phyloP scores from a whole-genome alignment of 306 rosid genomes.

The Glycine tomentella region DNA sequence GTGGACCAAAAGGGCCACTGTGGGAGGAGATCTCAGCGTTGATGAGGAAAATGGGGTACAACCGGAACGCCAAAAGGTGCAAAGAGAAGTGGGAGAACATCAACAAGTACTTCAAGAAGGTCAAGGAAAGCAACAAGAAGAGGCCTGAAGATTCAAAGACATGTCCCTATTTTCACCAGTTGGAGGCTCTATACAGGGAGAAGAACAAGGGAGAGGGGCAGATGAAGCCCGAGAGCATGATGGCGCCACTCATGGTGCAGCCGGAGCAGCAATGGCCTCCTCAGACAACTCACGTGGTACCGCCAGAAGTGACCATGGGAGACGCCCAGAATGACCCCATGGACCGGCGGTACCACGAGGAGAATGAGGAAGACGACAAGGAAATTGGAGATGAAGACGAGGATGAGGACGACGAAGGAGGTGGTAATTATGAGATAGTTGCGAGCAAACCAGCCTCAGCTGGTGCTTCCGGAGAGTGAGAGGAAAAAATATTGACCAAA shows the following conservation, averaged over 20 bases:
- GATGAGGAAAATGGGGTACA: constrained; percentile 80
- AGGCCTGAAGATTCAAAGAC: constrained; percentile 93
- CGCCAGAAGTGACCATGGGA: constrained; percentile 44
- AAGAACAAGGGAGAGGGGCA: constrained; percentile 52
- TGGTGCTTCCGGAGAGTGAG: constrained; percentile 5
- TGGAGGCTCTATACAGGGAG: constrained; percentile 77
- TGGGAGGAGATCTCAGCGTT: constrained; percentile 90
- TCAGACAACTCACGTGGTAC: background rate
- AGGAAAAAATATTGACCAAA: constrained; percentile 7
- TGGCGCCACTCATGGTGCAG: constrained; percentile 77
- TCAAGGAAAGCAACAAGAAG: constrained; percentile 86
- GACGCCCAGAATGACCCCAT: constrained; percentile 46
- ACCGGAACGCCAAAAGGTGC: constrained; percentile 80
- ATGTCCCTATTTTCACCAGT: constrained; percentile 79
- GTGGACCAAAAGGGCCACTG: constrained; percentile 82
- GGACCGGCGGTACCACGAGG: constrained; percentile 32
- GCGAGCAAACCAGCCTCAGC: constrained; percentile 59
- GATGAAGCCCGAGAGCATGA: constrained; percentile 48
- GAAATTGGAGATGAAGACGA: constrained; percentile 56
- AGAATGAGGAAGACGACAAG: constrained; percentile 40
- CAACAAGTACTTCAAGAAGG: constrained; percentile 97
- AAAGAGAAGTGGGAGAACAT: constrained; percentile 99
- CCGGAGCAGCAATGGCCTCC: constrained; percentile 99
- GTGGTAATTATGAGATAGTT: constrained; percentile 67
- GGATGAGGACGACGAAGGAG: constrained; percentile 64